Base-by-base conservation (phyloP, 768 basidiomycete genomes). In the Thelephora aurantiotincta region DNA sequence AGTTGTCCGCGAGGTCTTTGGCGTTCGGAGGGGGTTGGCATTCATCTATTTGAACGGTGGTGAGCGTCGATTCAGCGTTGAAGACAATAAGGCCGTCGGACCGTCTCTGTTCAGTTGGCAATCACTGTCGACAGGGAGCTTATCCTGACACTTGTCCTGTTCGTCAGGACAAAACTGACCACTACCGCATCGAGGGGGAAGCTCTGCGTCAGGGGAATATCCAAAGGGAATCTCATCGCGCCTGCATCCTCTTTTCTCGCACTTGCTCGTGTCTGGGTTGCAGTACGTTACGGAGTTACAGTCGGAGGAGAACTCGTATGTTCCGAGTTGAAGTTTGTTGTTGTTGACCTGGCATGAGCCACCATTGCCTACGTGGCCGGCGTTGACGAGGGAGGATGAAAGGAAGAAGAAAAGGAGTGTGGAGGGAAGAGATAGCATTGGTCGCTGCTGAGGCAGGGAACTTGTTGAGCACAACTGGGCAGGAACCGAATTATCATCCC, bases 81-180 rank as follows among this genome's bases (percentile, higher is more conserved):
- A 23, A 30, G 43, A 19, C 36, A 36, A 42, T 20, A 18, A 13
- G 44, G 16, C 43, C 33, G 6, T 56, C 70, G 47, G 50, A 85
- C 89, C 87, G 62, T 92, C 89, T 46, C 89, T 78, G 58, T 91
- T 84, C 50, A 92, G 74, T 62, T 92, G 88, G 65, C 89, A 92
- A 23, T 71, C 58, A 51, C 76, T 80, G 22, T 71, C 79, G 2
- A 87, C 77, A 1, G 72, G 48, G 13, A 84, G 65, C 33, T 80
- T 54, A 5, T 63, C 52, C 57, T 80, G 74, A 64, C 89, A 93
- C 6, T 61, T 65, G 52, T 79, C 78, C 50, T 75, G 77, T 64
- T 91, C 91, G 56, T 92, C 88, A 0, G 87, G 87, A 61, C 89
- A 92, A 61, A 91, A 92, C 56, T 74, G 58, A 16, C 75, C 80